Evolutionary conservation across 2,329 filamentous ascomycete species (phyloP), one percentile per base, ranked within the genome.

Genomic region (Colletotrichum sojae): DNA sequence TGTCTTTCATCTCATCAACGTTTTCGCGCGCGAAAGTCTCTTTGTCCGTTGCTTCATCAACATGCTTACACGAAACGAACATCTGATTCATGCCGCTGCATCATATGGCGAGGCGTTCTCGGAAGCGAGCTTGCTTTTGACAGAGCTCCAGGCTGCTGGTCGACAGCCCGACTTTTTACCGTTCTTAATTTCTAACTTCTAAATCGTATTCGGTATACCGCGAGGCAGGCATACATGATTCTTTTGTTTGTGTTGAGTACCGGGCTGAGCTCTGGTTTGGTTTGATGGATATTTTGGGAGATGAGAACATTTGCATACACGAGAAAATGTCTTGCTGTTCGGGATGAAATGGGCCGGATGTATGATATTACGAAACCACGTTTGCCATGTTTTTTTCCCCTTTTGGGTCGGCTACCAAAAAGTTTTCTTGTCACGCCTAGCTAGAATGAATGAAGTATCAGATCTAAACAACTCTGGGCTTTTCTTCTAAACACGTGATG

Each of bases 71-170:
- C 20, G 40, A 46, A 54, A 61, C 66, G 62, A 66, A 18, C 45
- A 59, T 61, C 12, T 39, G 25, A 27, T 9, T 49, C 51, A 56
- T 61, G 31, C 36, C 20, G 27, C 31, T 40, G 51, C 56, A 69
- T 66, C 12, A 51, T 54, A 51, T 56, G 66, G 55, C 55, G 62
- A 69, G 62, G 62, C 55, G 66, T 69, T 66, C 18, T 61, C 45
- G 51, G 45, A 18, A 56, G 51, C 49, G 51, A 52, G 22, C 18
- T 49, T 13, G 1, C 45, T 58, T 53, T 43, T 31, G 12, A 20
- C 25, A 18, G 12, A 45, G 31, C n/a, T 54, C 62, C 10, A 10
- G 22, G 66, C 66, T 65, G 55, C 66, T 66, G 66, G 66, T 22
- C n/a, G 10, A n/a, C 49, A 54, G 59, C 49, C 59, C 40, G 6